Evolutionary conservation across 2,329 filamentous ascomycete species (phyloP).

Genomic region (Achaetomium macrosporum): DNA sequence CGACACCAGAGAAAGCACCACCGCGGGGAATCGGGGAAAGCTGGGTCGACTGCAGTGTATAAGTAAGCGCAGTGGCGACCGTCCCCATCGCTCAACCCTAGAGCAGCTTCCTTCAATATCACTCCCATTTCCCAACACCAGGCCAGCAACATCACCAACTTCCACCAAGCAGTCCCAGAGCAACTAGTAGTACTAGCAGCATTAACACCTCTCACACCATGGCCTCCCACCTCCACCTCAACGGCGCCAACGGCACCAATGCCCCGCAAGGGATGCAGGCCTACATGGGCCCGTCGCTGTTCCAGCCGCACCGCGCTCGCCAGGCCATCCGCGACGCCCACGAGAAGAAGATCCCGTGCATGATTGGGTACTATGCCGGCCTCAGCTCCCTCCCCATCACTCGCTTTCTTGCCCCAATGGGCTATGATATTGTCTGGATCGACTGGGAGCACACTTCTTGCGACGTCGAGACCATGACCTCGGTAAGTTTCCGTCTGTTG

Average conservation of each 20-base stretch:
- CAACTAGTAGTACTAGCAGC: background rate
- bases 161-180: no score
- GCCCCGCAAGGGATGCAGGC: conserved; percentile 33
- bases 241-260: background rate
- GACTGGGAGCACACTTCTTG: conserved; percentile 45
- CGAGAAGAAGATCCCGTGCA: conserved; percentile 38
- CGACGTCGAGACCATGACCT: conserved; percentile 45
- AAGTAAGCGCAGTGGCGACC: no score
- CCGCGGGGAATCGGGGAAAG: no score
- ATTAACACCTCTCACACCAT: background rate
- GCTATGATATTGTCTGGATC: conserved; percentile 40
- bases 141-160: background rate
- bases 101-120: no score
- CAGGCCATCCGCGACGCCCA: conserved; percentile 43
- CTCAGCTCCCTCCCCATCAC: conserved; percentile 36
- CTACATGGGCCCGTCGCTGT: conserved; percentile 39
- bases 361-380: conserved; percentile 39
- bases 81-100: no score
- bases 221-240: conserved; percentile 1
- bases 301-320: conserved; percentile 41
- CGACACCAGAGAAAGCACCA: no score
- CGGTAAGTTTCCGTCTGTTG: conserved; percentile 18
- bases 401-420: conserved; percentile 37
- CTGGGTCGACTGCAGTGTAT: no score
- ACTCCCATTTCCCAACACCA: no score